Evolutionary conservation across 441 rosid genomes (phyloP).

Genomic region (Flueggea neowawraea): DNA sequence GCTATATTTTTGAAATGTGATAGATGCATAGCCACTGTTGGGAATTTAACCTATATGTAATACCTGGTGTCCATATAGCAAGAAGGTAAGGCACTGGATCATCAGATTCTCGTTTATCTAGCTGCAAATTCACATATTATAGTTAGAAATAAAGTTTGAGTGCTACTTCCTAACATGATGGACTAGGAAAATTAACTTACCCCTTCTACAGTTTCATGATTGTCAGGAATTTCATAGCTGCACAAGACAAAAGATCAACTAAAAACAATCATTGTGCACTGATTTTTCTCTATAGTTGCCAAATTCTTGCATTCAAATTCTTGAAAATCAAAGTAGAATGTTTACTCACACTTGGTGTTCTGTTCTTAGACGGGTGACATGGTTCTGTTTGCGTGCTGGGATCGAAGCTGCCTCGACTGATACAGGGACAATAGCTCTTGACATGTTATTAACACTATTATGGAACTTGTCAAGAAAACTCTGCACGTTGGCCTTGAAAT

Average conservation of each 20-base stretch:
- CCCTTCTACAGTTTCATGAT: conserved; percentile 77
- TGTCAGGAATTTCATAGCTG: conserved; percentile 93
- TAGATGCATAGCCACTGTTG: too few species aligned
- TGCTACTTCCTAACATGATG: too few species aligned
- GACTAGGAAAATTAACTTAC: conserved; percentile 46
- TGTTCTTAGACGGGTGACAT: conserved; percentile 79
- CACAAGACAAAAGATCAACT: conserved; percentile 13
- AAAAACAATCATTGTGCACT: conserved; percentile 3
- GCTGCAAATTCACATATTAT: conserved; percentile 15
- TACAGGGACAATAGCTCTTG: conserved; percentile 92
- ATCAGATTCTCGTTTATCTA: conserved; percentile 83
- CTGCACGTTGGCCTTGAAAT: conserved; percentile 64
- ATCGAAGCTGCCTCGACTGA: conserved; percentile 64
- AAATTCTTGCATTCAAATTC: not conserved
- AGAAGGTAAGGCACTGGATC: conserved; percentile 96
- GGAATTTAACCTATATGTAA: not conserved
- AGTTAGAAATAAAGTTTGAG: not conserved
- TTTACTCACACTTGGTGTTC: conserved; percentile 95
- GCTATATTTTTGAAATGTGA: too few species aligned
- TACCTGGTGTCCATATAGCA: conserved; percentile 98
- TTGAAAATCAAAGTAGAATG: not conserved
- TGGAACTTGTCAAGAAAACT: conserved; percentile 61
- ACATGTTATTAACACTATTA: conserved; percentile 79
- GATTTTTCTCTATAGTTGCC: not conserved
- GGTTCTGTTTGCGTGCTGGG: conserved; percentile 79